phyloP scores from a whole-genome alignment of 345 rosid species.

The Gossypium mustelinum region DNA sequence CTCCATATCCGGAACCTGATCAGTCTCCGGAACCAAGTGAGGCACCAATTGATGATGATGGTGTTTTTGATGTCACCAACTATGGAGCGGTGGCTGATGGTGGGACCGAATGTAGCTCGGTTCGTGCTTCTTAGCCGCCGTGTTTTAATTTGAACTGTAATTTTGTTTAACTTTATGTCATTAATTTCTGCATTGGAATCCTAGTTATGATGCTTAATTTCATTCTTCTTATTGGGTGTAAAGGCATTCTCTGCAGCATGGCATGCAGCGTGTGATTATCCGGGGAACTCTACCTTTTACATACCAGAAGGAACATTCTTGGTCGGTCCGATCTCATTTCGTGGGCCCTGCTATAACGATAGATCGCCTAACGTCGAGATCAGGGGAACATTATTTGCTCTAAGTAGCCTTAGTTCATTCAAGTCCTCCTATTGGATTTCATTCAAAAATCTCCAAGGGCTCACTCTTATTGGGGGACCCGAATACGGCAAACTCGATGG shows the following conservation, averaged over 20 bases:
- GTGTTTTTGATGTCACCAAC: conserved; percentile 32
- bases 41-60: neutral
- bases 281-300: conserved; percentile 25
- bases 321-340: conserved; percentile 29
- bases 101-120: conserved; percentile 30
- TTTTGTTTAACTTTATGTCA: neutral
- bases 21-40: conserved; percentile 3
- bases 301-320: conserved; percentile 31
- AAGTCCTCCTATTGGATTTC: conserved; percentile 30
- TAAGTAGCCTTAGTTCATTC: conserved; percentile 17
- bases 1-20: neutral
- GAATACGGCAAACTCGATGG: conserved; percentile 29
- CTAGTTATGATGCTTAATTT: neutral
- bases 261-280: conserved; percentile 34
- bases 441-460: conserved; percentile 25
- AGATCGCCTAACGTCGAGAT: conserved; percentile 31
- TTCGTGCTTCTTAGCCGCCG: conserved; percentile 13
- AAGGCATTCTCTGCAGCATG: conserved; percentile 40
- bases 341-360: conserved; percentile 33
- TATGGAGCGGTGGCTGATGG: conserved; percentile 42
- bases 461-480: conserved; percentile 25
- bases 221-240: neutral
- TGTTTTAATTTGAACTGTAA: neutral
- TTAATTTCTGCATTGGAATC: neutral
- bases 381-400: conserved; percentile 38